A percentile compares a stretch with the other conserved stretches of the same genome.
phyloP scores from a whole-genome alignment of 495 filamentous ascomycete species.

The Aspergillus steynii region DNA sequence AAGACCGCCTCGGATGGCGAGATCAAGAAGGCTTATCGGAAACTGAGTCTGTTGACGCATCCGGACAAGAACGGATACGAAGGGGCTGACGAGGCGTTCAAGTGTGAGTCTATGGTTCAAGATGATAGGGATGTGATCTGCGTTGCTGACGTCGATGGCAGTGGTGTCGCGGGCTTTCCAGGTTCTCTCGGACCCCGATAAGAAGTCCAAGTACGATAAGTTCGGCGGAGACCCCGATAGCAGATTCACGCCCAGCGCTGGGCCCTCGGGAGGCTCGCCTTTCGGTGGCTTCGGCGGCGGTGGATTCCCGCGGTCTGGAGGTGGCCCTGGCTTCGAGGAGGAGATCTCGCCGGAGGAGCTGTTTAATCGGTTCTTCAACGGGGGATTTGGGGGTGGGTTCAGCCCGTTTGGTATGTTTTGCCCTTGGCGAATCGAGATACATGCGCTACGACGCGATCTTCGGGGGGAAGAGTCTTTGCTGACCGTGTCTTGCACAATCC shows the following conservation, averaged over 20 bases:
- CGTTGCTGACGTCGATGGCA: slow-evolving; percentile 25
- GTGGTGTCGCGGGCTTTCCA: slow-evolving; percentile 94
- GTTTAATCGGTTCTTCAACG: slow-evolving; percentile 92
- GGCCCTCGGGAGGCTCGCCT: slow-evolving; percentile 46
- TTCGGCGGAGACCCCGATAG: slow-evolving; percentile 91
- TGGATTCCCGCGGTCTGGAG: slow-evolving; percentile 52
- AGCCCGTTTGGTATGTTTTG: slow-evolving; percentile 57
- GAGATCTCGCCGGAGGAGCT: slow-evolving; percentile 96
- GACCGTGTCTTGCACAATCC: slow-evolving; percentile 35
- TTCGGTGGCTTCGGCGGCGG: slow-evolving; percentile 73
- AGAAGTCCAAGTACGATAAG: slow-evolving; percentile 81
- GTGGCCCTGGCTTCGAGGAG: slow-evolving; percentile 70
- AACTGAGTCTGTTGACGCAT: slow-evolving; percentile 88
- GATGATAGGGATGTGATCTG: neutral
- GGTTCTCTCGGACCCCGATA: slow-evolving; percentile 88
- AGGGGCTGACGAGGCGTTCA: slow-evolving; percentile 95
- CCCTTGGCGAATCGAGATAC: neutral
- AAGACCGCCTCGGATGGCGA: slow-evolving; percentile 73
- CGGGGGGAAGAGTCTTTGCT: slow-evolving; percentile 11
- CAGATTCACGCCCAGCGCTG: slow-evolving; percentile 65
- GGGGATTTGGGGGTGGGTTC: slow-evolving; percentile 57
- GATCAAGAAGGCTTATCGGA: slow-evolving; percentile 97
- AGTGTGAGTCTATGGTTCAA: slow-evolving; percentile 54
- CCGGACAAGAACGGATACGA: slow-evolving; percentile 99
- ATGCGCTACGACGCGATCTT: neutral